Evolutionary conservation across 441 rosid genomes (phyloP), one percentile per base, ranked within the genome.

Genomic region (Bocquillonia castaneifolia): DNA sequence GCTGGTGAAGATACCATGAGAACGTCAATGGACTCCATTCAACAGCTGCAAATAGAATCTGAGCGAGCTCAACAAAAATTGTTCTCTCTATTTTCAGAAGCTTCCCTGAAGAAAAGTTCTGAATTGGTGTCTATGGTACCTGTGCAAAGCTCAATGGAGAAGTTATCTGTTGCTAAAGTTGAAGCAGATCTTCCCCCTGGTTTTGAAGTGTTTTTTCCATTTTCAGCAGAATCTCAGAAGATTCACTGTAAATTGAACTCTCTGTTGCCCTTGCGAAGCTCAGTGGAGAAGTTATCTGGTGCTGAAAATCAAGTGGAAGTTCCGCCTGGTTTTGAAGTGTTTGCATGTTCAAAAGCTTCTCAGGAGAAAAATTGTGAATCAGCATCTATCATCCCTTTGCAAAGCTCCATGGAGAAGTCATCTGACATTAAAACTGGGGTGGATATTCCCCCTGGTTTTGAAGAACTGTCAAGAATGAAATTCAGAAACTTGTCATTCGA

Each of bases 381-480:
- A n/a, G n/a, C n/a, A n/a, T n/a, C n/a, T n/a, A n/a, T n/a, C n/a
- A n/a, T n/a, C n/a, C n/a, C n/a, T n/a, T n/a, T n/a, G n/a, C n/a
- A n/a, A n/a, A n/a, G n/a, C n/a, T n/a, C n/a, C n/a, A n/a, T n/a
- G n/a, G 10, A 36, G 40, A 36, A 36, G 40, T 4, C 10, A 10
- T 36, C 6, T 36, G 47, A 5, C 12, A 2, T 32, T 34, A 48
- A 9, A 51, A 52, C 40, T 8, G 51, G 47, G 13, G 45, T 26
- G 44, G 51, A 22, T 1, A 17, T 45, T 52, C 67, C 66, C 55
- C 73, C 62, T 1, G 70, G 66, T 50, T 74, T 69, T 32, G 70
- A 40, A 64, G 70, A 60, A 29, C 31, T 6, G 12, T 50, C 12
- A 5, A 59, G 22, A 47, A 48, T 32, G 42, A 72, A 51, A 8